Evolutionary conservation across 2,329 filamentous ascomycete species (phyloP).

Genomic region (Aureobasidium sp.): DNA sequence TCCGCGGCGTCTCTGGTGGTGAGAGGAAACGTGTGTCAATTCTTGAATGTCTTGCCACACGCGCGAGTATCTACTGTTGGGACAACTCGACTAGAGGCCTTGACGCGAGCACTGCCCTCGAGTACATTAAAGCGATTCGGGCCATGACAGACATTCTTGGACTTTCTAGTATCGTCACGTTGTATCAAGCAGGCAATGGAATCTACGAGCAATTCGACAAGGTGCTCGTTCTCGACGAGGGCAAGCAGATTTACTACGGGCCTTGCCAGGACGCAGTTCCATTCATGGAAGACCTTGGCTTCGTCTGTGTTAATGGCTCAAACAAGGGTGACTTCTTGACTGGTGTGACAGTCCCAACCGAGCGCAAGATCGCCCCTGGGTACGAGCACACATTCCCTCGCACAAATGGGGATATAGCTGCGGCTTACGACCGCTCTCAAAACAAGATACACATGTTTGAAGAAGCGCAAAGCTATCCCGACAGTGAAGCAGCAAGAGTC

Average conservation of each 20-base stretch:
- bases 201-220: slow-evolving; percentile 61
- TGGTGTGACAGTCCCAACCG: slow-evolving; percentile 48
- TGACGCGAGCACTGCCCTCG: slow-evolving; percentile 42
- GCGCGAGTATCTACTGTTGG: slow-evolving; percentile 31
- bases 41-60: slow-evolving; percentile 41
- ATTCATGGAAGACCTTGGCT: slow-evolving; percentile 73
- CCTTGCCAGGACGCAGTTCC: slow-evolving; percentile 55
- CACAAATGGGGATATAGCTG: slow-evolving; percentile 45
- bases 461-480: slow-evolving; percentile 29
- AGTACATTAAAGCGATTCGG: slow-evolving; percentile 40
- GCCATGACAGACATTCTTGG: slow-evolving; percentile 72
- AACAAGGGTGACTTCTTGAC: slow-evolving; percentile 77
- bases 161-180: slow-evolving; percentile 73
- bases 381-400: slow-evolving; percentile 39
- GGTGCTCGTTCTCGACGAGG: slow-evolving; percentile 70
- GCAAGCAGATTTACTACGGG: slow-evolving; percentile 69
- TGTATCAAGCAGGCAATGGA: slow-evolving; percentile 79
- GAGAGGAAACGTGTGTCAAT: slow-evolving; percentile 43
- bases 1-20: slow-evolving; percentile 58
- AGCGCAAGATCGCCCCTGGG: slow-evolving; percentile 37
- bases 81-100: slow-evolving; percentile 42
- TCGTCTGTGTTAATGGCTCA: slow-evolving; percentile 63
- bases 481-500: not conserved
- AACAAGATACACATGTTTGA: slow-evolving; percentile 34
- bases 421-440: slow-evolving; percentile 21